Conservation (phyloP, 2,329 filamentous ascomycete genomes). For the Paraphaeosphaeria sporulosa region DNA sequence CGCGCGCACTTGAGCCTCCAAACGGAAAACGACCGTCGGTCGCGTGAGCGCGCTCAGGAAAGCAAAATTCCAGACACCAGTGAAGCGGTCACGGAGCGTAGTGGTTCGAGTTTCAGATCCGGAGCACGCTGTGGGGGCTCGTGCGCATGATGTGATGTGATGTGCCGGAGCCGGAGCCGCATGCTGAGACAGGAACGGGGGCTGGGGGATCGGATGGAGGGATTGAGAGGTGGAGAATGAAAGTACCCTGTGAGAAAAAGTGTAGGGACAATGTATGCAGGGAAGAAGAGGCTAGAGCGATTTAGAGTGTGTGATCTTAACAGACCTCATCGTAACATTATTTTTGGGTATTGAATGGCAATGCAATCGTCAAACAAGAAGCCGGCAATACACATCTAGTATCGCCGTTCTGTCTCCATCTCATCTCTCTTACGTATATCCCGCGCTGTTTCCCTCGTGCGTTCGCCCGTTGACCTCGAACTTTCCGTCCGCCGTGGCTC, state of each 20-base stretch:
- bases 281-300: too few species aligned
- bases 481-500: conserved; percentile 4
- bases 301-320: too few species aligned
- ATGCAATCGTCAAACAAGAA: too few species aligned
- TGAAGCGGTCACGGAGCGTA: conserved; percentile 22
- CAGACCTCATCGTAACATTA: too few species aligned
- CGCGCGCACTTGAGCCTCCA: conserved; percentile 7
- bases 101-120: conserved; percentile 38
- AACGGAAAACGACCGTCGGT: conserved; percentile 7
- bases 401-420: conserved; percentile 2
- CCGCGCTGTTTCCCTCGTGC: not conserved
- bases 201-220: not conserved
- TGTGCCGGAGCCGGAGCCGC: not conserved
- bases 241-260: not conserved
- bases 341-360: not conserved
- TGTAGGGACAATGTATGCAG: not conserved
- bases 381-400: not conserved
- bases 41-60: conserved; percentile 15
- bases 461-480: not conserved
- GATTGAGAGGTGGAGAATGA: not conserved
- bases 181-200: conserved; percentile 19
- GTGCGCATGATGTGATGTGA: conserved; percentile 13
- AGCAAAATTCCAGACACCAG: conserved; percentile 21
- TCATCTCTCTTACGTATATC: conserved; percentile 6
- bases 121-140: not conserved